A percentile compares a stretch with the other conserved stretches of the same genome.
phyloP scores from a whole-genome alignment of 768 basidiomycete genomes.

The Rhizopogon vulgaris region DNA sequence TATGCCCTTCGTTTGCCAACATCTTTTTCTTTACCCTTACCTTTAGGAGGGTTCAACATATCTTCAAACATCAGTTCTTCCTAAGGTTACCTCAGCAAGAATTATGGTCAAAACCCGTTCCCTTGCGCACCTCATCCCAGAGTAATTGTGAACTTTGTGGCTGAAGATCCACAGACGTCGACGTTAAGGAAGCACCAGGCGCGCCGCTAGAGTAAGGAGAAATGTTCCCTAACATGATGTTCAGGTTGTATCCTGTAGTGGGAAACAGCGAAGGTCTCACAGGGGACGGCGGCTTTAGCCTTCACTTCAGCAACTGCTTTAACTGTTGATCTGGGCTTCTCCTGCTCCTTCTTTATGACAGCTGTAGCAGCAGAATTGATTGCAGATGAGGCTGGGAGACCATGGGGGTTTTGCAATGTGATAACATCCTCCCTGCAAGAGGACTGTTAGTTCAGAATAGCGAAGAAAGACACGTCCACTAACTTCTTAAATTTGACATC shows the following conservation, averaged over 20 bases:
- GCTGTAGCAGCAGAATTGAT: conserved; percentile 25
- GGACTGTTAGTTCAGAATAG: not conserved
- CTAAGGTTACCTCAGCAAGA: conserved; percentile 24
- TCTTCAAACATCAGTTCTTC: conserved; percentile 99
- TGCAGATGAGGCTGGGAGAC: conserved; percentile 53
- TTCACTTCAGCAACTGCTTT: conserved; percentile 36
- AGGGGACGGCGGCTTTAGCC: conserved; percentile 57
- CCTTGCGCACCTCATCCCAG: conserved; percentile 75
- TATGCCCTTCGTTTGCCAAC: conserved; percentile 89
- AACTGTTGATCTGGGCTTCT: conserved; percentile 22
- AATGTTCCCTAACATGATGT: conserved; percentile 59
- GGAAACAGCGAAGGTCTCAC: conserved; percentile 31
- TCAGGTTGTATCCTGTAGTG: not conserved
- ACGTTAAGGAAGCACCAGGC: conserved; percentile 90
- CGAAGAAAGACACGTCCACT: conserved; percentile 8
- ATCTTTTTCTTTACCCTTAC: conserved; percentile 91
- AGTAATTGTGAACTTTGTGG: conserved; percentile 64
- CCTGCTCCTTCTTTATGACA: conserved; percentile 29
- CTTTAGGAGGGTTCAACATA: conserved; percentile 70
- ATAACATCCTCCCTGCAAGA: conserved; percentile 73
- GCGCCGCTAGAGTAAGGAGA: conserved; percentile 90
- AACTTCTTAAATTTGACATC: conserved; percentile 86
- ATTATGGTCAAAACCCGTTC: not conserved
- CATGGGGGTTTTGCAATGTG: conserved; percentile 90
- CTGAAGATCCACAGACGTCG: conserved; percentile 82